Base-by-base conservation (phyloP, 345 rosid species). In the Gossypium arboreum region DNA sequence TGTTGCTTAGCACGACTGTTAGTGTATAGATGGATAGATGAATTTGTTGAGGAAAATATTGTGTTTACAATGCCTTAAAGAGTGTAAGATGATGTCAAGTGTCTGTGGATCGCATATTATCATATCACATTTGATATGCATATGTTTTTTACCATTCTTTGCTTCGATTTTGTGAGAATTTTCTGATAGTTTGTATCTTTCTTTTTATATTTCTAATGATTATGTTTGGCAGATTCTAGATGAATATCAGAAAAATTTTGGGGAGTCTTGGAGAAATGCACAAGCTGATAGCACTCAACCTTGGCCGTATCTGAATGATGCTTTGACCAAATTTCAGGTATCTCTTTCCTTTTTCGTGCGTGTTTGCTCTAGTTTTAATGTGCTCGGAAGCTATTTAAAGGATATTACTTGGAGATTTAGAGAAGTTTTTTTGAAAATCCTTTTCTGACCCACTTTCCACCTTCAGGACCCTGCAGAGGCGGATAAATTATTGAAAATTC, bases 401-500 rank as follows among this genome's bases (percentile, higher is more conserved):
- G 45, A 44, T n/a, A 16, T 54, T 20, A 44, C 9, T 22, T n/a
- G 56, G 47, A 62, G 13, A 62, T 50, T n/a, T 50, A 25, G 11
- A 61, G 29, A 34, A 17, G 16, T 63, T 71, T 1, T 62, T 20
- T 9, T 12, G 24, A 20, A 45, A 54, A 6, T 7, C 6, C 58
- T 27, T 66, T 73, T 20, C 39, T 55, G 65, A 55, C 18, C 39
- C 18, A 39, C 39, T 67, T 81, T 54, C 18, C 29, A 77, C 66
- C 78, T 75, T 77, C 87, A 95, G 99, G 98, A 95, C 79, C 99
- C 98, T 77, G 97, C 94, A 12, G 99, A 95, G 83, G 99, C 99
- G 6, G 99, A 92, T 80, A 96, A 93, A 81, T 86, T 96, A 81
- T 75, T 96, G 90, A 96, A 87, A 86, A 96, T 96, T 78, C 99